Evolutionary conservation across 495 filamentous ascomycete genomes (phyloP), one percentile per base, ranked within the genome.

Genomic region (Tuber magnatum): DNA sequence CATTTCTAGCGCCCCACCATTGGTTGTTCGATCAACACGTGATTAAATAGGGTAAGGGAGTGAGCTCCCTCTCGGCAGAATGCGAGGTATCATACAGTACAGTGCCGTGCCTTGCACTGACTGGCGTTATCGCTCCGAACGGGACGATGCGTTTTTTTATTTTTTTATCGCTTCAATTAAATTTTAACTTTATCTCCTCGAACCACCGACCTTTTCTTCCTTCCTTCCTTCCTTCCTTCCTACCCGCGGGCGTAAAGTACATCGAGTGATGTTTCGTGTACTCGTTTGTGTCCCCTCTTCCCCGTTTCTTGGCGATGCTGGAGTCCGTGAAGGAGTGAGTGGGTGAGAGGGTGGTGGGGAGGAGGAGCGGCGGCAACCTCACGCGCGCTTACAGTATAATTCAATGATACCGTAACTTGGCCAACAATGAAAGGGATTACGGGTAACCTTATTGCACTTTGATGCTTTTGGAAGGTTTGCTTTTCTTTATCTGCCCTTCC

Each of bases 221-320:
- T n/a, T 40, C 39, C 39, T 40, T 56, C 24, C 48, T 56, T 12
- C 48, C 16, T 46, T 46, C 16, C 44, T 46, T 46, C 46, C 48
- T 56, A n/a, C 48, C 48, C 48, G 24, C 22, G 10, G 24, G 48
- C 48, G n/a, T 56, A 56, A 56, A 56, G 48, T n/a, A 56, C 48
- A 56, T 56, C 48, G 48, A 56, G 48, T 56, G 48, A 56, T 56
- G 48, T 56, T 56, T 56, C 22, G 48, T 56, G 48, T 56, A 56
- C n/a, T 56, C n/a, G 48, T 56, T 56, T 56, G 48, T 40, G 48
- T 40, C 39, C 39, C 7, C 39, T 22, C 39, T 22, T 3, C 48
- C 48, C 8, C 7, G 3, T 56, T 56, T n/a, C 48, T 56, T 56
- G 48, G 48, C 48, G 24, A 56, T 9, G 48, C 22, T 56, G 48